Evolutionary conservation across 257 asterid genomes (phyloP).

Genomic region (Echium plantagineum): DNA sequence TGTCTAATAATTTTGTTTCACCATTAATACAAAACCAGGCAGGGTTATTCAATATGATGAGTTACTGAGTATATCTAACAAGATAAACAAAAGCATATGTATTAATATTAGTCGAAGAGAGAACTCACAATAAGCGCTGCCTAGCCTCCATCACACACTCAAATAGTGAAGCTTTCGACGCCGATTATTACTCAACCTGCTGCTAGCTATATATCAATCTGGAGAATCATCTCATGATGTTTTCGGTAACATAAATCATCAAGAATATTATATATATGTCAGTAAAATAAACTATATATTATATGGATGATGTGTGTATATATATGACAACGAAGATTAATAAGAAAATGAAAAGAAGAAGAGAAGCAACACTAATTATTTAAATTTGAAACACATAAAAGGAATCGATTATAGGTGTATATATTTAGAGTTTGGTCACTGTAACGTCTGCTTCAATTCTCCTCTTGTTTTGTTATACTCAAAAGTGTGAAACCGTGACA

Average conservation of each 20-base stretch:
- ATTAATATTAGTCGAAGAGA: background rate
- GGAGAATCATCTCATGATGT: background rate
- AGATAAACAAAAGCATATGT: no score
- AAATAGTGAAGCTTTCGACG: background rate
- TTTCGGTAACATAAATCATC: background rate
- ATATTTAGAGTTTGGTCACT: constrained; percentile 2
- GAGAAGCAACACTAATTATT: background rate
- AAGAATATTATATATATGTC: background rate
- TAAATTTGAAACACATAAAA: background rate
- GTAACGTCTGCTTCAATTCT: constrained; percentile 17
- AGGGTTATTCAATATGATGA: no score
- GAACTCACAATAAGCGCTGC: background rate
- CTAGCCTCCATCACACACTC: constrained; percentile 16
- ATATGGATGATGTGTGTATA: background rate
- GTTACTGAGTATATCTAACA: no score
- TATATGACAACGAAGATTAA: background rate
- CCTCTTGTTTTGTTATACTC: background rate
- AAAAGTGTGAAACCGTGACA: no score
- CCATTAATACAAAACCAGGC: no score
- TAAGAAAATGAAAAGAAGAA: constrained; percentile 3
- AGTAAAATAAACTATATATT: no score
- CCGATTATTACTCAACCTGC: background rate
- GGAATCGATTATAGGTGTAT: background rate
- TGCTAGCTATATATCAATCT: background rate
- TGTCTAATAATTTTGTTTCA: no score